Conservation (phyloP, 2,329 filamentous ascomycete species). For the Macrophomina phaseolina region DNA sequence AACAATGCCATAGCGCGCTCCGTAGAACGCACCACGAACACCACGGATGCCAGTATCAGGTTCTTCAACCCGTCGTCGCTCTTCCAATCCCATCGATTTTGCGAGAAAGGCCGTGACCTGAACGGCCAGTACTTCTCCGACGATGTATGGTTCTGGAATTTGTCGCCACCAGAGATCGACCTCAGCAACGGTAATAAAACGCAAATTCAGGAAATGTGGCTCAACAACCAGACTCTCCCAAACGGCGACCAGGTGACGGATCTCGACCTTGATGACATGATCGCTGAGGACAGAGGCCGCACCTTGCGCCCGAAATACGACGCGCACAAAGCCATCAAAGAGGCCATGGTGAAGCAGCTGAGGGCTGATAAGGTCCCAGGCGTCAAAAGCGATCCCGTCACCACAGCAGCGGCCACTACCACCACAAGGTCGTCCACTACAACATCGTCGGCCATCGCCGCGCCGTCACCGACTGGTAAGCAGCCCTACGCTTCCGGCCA, state of each 20-base stretch:
- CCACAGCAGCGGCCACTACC: neutral
- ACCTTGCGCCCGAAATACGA: neutral
- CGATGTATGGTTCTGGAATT: neutral
- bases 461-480: neutral
- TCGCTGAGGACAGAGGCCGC: neutral
- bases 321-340: neutral
- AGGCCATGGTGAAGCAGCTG: neutral
- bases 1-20: neutral
- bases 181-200: neutral
- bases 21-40: neutral
- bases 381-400: neutral
- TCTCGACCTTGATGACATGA: neutral
- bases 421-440: neutral
- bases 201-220: neutral
- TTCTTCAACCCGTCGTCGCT: neutral
- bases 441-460: too few species aligned
- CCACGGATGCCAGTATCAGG: neutral
- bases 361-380: neutral
- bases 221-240: neutral
- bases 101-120: neutral
- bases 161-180: neutral
- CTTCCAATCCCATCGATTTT: neutral
- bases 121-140: neutral
- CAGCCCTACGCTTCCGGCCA: neutral
- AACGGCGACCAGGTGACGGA: neutral